Evolutionary conservation across 192 early-diverging fungal genomes (phyloP), one percentile per base, ranked within the genome.

Genomic region (Spizellomyces sp.): DNA sequence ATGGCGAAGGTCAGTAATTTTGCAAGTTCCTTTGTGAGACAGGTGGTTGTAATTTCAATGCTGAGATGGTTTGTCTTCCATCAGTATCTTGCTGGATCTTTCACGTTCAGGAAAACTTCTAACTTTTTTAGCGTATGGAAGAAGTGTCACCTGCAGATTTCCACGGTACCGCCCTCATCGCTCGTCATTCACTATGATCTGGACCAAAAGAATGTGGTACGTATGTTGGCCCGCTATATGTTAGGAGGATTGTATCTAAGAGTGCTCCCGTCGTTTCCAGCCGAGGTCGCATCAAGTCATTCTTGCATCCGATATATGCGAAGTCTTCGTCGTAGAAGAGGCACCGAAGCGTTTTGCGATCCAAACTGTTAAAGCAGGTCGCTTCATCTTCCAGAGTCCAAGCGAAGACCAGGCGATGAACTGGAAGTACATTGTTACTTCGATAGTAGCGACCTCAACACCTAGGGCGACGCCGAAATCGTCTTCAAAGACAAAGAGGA

Each of bases 91-190:
- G 42, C 15, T 14, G 59, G 59, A 7, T 36, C 15, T 27, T 41
- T 27, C 36, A 61, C 59, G 6, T 61, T 36, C 59, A 17, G 59
- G 5, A 61, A 61, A 17, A 61, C 36, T 17, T 61, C 59, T 6
- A 61, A 42, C 36, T 61, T 61, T 15, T 41, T 61, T 41, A 61
- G 59, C 59, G 36, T 41, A 5, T 61, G 59, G 59, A 15, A 41
- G 36, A 61, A 61, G 36, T 61, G 59, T 41, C 22, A 41, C 5
- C 17, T 61, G 15, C 59, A 61, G 15, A 41, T 61, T 5, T 61
- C 59, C 15, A 61, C 59, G 6, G 42, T 61, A 15, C 15, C 59
- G n/a, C 59, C 59, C 17, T 17, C 36, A 15, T 61, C 59, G n/a
- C 59, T 61, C 5, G 42, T 61, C n/a, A 61, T 61, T 9, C 14